Conservation (phyloP, 1,139 yeast species). For the Lodderomyces theae region DNA sequence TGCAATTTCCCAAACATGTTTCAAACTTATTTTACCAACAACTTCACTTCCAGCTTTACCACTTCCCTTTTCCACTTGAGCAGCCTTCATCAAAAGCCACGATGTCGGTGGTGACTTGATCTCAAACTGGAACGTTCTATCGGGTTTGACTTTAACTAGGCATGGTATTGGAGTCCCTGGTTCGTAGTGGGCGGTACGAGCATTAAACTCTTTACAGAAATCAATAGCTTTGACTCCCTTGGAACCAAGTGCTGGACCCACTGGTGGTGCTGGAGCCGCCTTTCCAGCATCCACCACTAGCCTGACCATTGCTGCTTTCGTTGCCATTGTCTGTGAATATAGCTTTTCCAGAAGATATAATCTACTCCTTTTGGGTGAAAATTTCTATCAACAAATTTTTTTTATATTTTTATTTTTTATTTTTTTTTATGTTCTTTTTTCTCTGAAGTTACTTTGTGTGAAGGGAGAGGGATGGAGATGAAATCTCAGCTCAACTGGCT, state of each 20-base stretch:
- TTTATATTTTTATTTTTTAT: too few species aligned
- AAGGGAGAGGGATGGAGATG: too few species aligned
- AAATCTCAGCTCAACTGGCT: too few species aligned
- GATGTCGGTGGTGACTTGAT: conserved; percentile 92
- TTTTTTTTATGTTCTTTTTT: too few species aligned
- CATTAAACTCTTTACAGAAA: conserved; percentile 97
- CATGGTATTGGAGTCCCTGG: conserved; percentile 93
- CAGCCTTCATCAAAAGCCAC: conserved; percentile 79
- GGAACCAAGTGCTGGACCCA: conserved; percentile 98
- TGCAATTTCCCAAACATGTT: conserved; percentile 93
- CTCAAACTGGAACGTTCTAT: conserved; percentile 82
- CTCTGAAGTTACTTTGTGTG: background rate
- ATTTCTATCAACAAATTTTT: background rate
- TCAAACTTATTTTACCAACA: conserved; percentile 75
- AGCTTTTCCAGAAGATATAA: too few species aligned
- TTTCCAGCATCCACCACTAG: conserved; percentile 97
- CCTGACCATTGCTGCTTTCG: conserved; percentile 67
- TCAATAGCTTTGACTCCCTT: conserved; percentile 99
- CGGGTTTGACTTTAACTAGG: conserved; percentile 82
- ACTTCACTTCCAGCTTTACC: conserved; percentile 44
- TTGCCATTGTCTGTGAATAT: conserved; percentile 24
- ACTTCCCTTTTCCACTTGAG: conserved; percentile 81
- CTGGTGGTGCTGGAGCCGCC: conserved; percentile 99
- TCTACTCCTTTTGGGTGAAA: too few species aligned
- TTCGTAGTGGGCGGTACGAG: conserved; percentile 82